Base-by-base conservation (phyloP, 2,329 filamentous ascomycete species). In the Cytospora schulzeri region DNA sequence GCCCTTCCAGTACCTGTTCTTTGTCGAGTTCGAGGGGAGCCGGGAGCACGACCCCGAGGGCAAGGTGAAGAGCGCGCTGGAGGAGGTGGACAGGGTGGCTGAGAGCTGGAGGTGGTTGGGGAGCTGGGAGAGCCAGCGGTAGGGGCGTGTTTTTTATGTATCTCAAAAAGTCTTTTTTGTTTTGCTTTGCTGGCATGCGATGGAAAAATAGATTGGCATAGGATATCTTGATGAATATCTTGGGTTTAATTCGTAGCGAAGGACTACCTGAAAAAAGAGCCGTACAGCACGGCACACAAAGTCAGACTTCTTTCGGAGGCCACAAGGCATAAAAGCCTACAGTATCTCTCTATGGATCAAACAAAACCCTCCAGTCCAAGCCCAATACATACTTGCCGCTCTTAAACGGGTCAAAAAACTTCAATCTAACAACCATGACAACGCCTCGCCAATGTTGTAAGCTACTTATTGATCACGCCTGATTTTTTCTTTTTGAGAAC, bases 1-100 rank as follows among this genome's bases (percentile, higher is more conserved):
- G 69, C 87, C 90, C 24, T 98, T 96, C 86, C 88, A 96, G 74
- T 98, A 98, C 78, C 85, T 97, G 45, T 97, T 98, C 79, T 93
- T 98, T 73, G 88, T 97, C 33, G 94, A 98, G 80, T 93, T 96
- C 71, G 85, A 90, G 74, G 89, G 90, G 1, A 83, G 86, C 74
- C 78, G 77, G 69, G 71, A 75, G 63, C 75, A 77, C 57, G 86
- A 86, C 70, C 80, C 81, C 2, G 80, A 83, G 60, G 84, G 82
- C 4, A 80, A 81, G 66, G 88, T 93, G 19, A 81, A 85, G 65
- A 77, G 76, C 26, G 89, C 87, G 29, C 75, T 93, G 73, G 78
- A 78, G 58, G 83, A 84, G 68, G 79, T 93, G 68, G 78, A 77
- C 1, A 74, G 73, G 33, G 83, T 87, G 67, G 86, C 87, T n/a